phyloP scores from a whole-genome alignment of 768 basidiomycete species.

The Rhodotorula diobovata region DNA sequence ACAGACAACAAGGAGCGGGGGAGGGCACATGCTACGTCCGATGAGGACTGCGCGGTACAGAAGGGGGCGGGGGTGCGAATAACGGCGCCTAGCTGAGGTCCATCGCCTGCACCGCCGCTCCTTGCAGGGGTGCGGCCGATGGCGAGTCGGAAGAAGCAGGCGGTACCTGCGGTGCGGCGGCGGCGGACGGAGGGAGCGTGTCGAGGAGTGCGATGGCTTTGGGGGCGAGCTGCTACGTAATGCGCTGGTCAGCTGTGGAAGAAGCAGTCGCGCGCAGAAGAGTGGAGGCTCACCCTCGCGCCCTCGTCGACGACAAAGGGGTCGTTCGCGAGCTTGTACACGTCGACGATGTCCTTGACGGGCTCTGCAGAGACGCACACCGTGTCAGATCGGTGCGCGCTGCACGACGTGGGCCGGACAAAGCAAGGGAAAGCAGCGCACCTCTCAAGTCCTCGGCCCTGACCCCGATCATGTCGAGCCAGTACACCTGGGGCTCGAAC shows the following conservation, averaged over 20 bases:
- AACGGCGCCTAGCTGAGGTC: no score
- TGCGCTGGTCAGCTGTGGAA: neutral
- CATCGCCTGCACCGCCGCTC: no score
- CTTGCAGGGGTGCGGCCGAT: no score
- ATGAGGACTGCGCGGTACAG: no score
- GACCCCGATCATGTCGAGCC: constrained; percentile 14
- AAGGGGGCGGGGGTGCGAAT: no score
- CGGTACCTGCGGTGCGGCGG: no score
- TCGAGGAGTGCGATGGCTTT: no score
- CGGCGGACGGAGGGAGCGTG: no score
- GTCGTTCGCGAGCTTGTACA: neutral
- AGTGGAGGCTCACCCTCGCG: neutral
- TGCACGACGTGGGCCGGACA: neutral
- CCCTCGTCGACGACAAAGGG: neutral
- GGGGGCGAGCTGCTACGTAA: neutral
- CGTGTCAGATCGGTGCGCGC: neutral
- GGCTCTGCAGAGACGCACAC: neutral
- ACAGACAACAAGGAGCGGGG: no score
- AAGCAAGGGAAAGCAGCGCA: neutral
- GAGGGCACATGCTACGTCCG: no score
- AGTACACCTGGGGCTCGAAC: constrained; percentile 8
- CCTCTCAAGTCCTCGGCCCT: constrained; percentile 3
- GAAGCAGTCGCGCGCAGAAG: neutral
- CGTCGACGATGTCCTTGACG: neutral
- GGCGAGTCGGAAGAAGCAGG: no score